Base-by-base conservation (phyloP, 202 grass and related monocot species). In the Brachypodium distachyon region DNA sequence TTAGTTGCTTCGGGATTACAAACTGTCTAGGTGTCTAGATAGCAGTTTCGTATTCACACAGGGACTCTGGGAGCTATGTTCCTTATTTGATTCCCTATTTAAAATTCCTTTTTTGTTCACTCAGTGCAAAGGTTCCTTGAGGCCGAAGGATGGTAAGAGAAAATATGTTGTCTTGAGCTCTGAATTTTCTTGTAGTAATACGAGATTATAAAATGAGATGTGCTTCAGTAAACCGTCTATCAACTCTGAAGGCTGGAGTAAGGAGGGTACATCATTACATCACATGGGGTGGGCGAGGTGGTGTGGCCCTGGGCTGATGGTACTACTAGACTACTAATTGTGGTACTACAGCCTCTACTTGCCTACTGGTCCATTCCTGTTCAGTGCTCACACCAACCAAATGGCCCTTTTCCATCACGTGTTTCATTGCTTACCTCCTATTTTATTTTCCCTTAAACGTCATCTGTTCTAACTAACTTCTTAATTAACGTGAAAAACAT, bases 341-440 rank as follows among this genome's bases (percentile, higher is more conserved):
- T 61, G 65, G 56, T 63, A 33, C 66, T 58, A 73, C 79, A 67
- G 41, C n/a, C 7, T 27, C 40, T 28, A 47, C 25, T 29, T 31
- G 60, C 34, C 4, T 31, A 47, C 33, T 44, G 64, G 64, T 46
- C 64, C 76, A 68, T 82, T 50, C 23, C 49, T 82, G 49, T 49
- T 33, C 51, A 29, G 32, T 67, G 39, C 58, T 59, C 76, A 23
- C 66, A 78, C 80, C 79, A 82, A 83, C 74, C 67, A 1, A 21
- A 37, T 22, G 31, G 29, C n/a, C 12, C 16, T 38, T 77, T 47
- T 78, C 16, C 41, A 51, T 66, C 59, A 70, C 70, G 70, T 61
- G n/a, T n/a, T n/a, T n/a, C n/a, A n/a, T n/a, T n/a, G 74, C 16
- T 16, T 71, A 36, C 46, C 50, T 52, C 7, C 27, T 28, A 1